A percentile compares a stretch with the other conserved stretches of the same genome.
Conservation (phyloP, 371 early-diverging fungal species). For the Mucor lusitanicus region DNA sequence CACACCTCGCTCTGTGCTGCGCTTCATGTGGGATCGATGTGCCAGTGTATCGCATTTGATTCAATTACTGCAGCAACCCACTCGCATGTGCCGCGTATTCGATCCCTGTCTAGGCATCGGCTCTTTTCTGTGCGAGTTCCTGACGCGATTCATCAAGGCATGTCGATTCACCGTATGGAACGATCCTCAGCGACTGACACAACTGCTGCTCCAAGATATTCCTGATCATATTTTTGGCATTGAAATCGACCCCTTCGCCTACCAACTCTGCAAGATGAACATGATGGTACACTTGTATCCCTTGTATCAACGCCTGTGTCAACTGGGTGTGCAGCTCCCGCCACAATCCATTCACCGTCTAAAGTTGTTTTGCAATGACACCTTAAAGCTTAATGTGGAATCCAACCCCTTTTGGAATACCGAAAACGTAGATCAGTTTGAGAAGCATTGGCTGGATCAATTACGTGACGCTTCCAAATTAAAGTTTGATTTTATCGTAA, state of each 20-base stretch:
- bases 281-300: constrained; percentile 45
- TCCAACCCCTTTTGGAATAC: constrained; percentile 19
- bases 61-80: not conserved
- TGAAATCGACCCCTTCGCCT: constrained; percentile 65
- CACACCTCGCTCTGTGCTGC: constrained; percentile 61
- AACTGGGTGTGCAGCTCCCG: constrained; percentile 14
- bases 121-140: constrained; percentile 57
- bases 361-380: constrained; percentile 61
- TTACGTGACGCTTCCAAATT: constrained; percentile 48
- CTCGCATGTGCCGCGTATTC: constrained; percentile 33
- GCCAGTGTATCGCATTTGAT: not conserved
- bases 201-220: constrained; percentile 34
- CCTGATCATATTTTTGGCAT: constrained; percentile 58
- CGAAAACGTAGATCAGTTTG: constrained; percentile 30
- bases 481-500: constrained; percentile 62
- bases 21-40: constrained; percentile 62
- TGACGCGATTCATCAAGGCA: constrained; percentile 43
- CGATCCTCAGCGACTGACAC: constrained; percentile 23
- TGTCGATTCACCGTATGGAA: constrained; percentile 45
- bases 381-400: constrained; percentile 42
- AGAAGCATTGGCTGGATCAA: constrained; percentile 34
- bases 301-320: constrained; percentile 32
- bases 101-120: constrained; percentile 71
- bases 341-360: constrained; percentile 34
- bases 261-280: constrained; percentile 45